A percentile compares a stretch with the other conserved stretches of the same genome.
These are phyloP conservation scores for Symbiotaphrina buchneri DNA, from an alignment of 495 filamentous ascomycete genomes.

Conservation along the genomic window DNA sequence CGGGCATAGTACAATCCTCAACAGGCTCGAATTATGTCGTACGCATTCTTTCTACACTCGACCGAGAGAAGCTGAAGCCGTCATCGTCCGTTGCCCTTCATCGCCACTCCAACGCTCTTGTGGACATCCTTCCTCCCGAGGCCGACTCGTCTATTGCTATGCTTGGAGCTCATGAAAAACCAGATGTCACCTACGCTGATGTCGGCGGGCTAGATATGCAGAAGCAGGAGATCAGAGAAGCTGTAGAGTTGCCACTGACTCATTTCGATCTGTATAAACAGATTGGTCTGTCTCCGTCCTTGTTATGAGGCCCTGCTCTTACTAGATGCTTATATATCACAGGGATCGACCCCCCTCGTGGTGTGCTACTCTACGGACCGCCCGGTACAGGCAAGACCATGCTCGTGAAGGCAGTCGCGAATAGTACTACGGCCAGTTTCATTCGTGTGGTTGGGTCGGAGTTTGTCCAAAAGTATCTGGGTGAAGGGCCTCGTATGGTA, in stretches of 20 bases:
- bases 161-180: conserved; percentile 90
- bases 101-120: conserved; percentile 92
- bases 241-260: conserved; percentile 85
- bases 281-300: conserved; percentile 32
- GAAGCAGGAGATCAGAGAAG: conserved; percentile 97
- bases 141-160: conserved; percentile 97
- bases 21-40: conserved; percentile 99
- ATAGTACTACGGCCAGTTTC: conserved; percentile 94
- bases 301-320: conserved; percentile 6
- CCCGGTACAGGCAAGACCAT: conserved; percentile 98
- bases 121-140: conserved; percentile 94
- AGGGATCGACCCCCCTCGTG: conserved; percentile 92
- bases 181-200: conserved; percentile 94
- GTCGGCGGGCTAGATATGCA: conserved; percentile 98
- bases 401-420: conserved; percentile 95
- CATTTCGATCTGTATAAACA: conserved; percentile 98
- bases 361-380: conserved; percentile 87
- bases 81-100: conserved; percentile 94
- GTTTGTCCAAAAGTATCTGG: conserved; percentile 96
- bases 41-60: conserved; percentile 91
- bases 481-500: conserved; percentile 95
- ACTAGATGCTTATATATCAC: conserved; percentile 7
- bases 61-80: conserved; percentile 92
- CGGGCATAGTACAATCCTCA: conserved; percentile 93
- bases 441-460: conserved; percentile 96